These are phyloP conservation scores for Lepiota venenata DNA, from an alignment of 768 basidiomycete genomes.

Conservation along the genomic window DNA sequence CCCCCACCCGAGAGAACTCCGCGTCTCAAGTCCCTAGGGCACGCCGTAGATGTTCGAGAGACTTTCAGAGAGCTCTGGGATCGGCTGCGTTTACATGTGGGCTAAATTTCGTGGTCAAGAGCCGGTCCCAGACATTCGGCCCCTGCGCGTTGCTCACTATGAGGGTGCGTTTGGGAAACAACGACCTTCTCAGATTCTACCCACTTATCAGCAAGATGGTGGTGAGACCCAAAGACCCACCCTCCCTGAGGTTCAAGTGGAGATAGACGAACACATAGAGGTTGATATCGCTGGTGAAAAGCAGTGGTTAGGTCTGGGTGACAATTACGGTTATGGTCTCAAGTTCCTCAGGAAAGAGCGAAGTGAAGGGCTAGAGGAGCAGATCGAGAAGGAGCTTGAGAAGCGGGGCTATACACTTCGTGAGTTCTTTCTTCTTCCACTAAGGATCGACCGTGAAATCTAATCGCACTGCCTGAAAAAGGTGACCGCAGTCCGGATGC, in stretches of 20 bases:
- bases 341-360: constrained; percentile 36
- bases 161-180: constrained; percentile 41
- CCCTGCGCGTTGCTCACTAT: constrained; percentile 39
- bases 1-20: constrained; percentile 39
- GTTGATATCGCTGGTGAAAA: constrained; percentile 41
- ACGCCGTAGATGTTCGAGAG: constrained; percentile 70
- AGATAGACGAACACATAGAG: constrained; percentile 38
- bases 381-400: constrained; percentile 52
- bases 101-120: constrained; percentile 52
- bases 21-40: constrained; percentile 53
- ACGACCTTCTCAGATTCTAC: constrained; percentile 17
- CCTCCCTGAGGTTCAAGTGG: constrained; percentile 31
- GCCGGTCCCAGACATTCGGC: constrained; percentile 43
- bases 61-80: constrained; percentile 60
- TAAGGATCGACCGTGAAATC: background rate
- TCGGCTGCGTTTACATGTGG: constrained; percentile 55
- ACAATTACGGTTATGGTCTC: constrained; percentile 43
- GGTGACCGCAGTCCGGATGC: background rate
- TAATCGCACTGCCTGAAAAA: background rate
- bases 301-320: constrained; percentile 51
- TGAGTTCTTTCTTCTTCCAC: constrained; percentile 17
- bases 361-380: constrained; percentile 49
- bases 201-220: background rate
- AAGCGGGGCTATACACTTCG: constrained; percentile 41
- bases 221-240: constrained; percentile 13